Evolutionary conservation across 2,329 filamentous ascomycete genomes (phyloP).

Genomic region (Epichloe sylvatica): DNA sequence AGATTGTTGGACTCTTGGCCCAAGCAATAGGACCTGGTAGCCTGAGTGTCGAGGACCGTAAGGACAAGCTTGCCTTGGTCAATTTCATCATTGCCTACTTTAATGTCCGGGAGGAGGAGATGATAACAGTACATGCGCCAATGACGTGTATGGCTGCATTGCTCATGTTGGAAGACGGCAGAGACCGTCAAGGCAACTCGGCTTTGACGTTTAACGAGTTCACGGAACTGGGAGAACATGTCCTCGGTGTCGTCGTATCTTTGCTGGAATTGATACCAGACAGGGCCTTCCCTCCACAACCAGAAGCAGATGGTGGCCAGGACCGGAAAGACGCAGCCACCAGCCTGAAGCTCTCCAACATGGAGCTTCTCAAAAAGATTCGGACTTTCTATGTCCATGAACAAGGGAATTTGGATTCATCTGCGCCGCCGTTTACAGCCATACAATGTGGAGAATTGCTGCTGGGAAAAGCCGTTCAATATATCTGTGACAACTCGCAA

Average conservation of each 20-base stretch:
- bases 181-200: conserved; percentile 20
- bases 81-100: conserved; percentile 77
- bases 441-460: conserved; percentile 47
- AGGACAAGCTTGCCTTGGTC: conserved; percentile 56
- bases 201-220: conserved; percentile 21
- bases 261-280: conserved; percentile 52
- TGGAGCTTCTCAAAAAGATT: conserved; percentile 48
- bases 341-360: conserved; percentile 12
- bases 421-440: conserved; percentile 43
- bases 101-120: conserved; percentile 91
- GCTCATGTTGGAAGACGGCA: conserved; percentile 48
- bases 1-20: conserved; percentile 56
- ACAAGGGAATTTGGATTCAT: conserved; percentile 53
- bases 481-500: conserved; percentile 34
- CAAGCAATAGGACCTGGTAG: conserved; percentile 39
- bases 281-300: conserved; percentile 37
- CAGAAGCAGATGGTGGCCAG: conserved; percentile 8
- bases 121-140: conserved; percentile 76
- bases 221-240: conserved; percentile 18
- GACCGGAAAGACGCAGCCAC: conserved; percentile 1
- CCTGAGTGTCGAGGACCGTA: conserved; percentile 31
- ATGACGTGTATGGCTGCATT: conserved; percentile 44
- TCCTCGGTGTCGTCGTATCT: conserved; percentile 37
- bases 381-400: conserved; percentile 54
- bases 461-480: conserved; percentile 42